Base-by-base conservation (phyloP, 306 rosid species). In the Medicago ruthenica region DNA sequence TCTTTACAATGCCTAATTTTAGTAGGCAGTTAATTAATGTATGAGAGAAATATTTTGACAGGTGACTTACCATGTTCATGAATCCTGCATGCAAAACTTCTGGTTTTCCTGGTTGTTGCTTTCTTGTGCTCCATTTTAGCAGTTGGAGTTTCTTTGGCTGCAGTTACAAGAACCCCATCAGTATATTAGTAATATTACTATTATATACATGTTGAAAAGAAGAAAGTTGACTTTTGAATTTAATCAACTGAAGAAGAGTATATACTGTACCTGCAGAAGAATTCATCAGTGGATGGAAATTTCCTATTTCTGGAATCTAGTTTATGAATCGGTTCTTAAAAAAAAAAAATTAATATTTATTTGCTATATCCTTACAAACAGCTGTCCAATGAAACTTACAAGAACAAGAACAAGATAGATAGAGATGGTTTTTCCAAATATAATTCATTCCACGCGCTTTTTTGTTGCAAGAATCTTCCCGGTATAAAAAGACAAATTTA, bases 31-130 rank as follows among this genome's bases (percentile, higher is more conserved):
- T 24, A 24, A 24, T 24, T 24, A 24, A 24, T 1, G 2, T 34
- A 3, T 34, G 2, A 45, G 51, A 12, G n/a, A 45, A 13, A 45
- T 45, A 15, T 45, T 45, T 45, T 4, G 51, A 45, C 5, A 45
- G 16, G 51, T 45, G 51, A 45, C 7, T 45, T 78, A 87, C 97
- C 90, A 73, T 93, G 96, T 40, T 93, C 90, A 80, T 73, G 86
- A 48, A 93, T 72, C 77, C 92, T 87, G 65, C 10, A 71, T 53
- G 86, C 85, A 75, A 89, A 79, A 64, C 79, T 80, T 59, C 58
- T 79, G 64, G 64, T 71, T 81, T 83, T 79, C 67, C 73, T 79
- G 71, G 41, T 61, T 78, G 15, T 78, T 47, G 62, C 37, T 71
- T 62, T 75, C 20, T 61, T 31, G 67, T 61, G 20, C 20, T 61